Conservation (phyloP, 2,329 filamentous ascomycete species). For the Fusarium tuaranense region DNA sequence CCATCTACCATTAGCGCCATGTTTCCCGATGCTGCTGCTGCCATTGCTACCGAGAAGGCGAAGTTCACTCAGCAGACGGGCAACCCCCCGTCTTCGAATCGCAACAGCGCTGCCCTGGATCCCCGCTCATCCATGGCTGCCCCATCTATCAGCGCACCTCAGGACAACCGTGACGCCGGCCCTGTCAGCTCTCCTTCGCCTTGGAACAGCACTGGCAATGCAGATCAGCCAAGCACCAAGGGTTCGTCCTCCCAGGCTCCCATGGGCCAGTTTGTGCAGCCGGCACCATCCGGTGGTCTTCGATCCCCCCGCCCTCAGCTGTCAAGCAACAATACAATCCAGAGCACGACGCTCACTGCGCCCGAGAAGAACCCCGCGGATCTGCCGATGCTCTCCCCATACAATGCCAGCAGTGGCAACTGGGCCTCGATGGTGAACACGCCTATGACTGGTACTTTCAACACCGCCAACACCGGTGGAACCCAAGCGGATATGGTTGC, state of each 20-base stretch:
- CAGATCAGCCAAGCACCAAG: constrained; percentile 71
- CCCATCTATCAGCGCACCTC: constrained; percentile 76
- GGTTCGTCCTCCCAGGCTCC: constrained; percentile 81
- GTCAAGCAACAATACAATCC: constrained; percentile 76
- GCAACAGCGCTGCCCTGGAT: constrained; percentile 87
- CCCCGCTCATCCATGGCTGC: constrained; percentile 80
- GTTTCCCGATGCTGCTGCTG: constrained; percentile 98
- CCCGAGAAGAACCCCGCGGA: constrained; percentile 75
- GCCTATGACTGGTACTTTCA: constrained; percentile 92
- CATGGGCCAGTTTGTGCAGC: constrained; percentile 96
- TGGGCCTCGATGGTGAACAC: constrained; percentile 99
- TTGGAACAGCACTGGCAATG: constrained; percentile 73
- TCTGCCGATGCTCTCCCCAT: constrained; percentile 88
- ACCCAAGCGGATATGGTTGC: constrained; percentile 97
- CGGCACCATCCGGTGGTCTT: constrained; percentile 77
- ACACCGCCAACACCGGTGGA: constrained; percentile 61
- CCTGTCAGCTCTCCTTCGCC: constrained; percentile 68
- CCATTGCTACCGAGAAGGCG: constrained; percentile 98
- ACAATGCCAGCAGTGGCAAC: constrained; percentile 83
- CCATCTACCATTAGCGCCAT: constrained; percentile 95
- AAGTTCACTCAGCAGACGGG: constrained; percentile 97
- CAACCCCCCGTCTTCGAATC: constrained; percentile 88
- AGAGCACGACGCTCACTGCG: constrained; percentile 84
- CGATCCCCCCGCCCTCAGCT: constrained; percentile 83
- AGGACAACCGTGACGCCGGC: constrained; percentile 48